Evolutionary conservation across 202 grass and related monocot species (phyloP).

Genomic region (Zizania palustris): DNA sequence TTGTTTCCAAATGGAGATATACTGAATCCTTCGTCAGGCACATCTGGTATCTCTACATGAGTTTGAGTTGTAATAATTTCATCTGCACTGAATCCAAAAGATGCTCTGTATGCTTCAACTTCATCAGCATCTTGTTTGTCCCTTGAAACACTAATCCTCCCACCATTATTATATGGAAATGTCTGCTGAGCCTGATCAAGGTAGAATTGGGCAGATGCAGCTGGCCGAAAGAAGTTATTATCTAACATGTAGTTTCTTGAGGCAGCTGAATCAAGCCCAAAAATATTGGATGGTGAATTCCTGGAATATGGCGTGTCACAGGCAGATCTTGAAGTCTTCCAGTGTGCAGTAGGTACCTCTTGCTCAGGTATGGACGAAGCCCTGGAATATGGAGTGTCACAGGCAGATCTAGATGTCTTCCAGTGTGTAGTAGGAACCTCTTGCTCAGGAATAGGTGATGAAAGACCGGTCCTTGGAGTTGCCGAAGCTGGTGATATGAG

Average conservation of each 20-base stretch:
- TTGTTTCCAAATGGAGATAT: constrained; percentile 10
- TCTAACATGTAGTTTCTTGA: constrained; percentile 75
- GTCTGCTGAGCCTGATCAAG: constrained; percentile 91
- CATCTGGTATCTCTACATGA: constrained; percentile 72
- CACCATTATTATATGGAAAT: constrained; percentile 56
- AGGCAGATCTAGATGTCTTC: no score
- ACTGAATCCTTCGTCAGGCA: constrained; percentile 76
- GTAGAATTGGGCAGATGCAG: constrained; percentile 76
- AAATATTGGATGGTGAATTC: constrained; percentile 64
- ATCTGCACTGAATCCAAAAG: constrained; percentile 26
- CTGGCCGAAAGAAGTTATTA: constrained; percentile 68
- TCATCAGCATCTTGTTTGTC: no score
- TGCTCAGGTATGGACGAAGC: constrained; percentile 64
- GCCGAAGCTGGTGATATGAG: background rate
- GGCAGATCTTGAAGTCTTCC: background rate
- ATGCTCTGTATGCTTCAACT: no score
- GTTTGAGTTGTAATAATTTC: constrained; percentile 74
- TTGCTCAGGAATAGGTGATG: no score
- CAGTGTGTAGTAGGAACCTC: no score
- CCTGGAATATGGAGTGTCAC: constrained; percentile 38
- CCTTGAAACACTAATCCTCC: constrained; percentile 57
- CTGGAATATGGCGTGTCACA: constrained; percentile 34
- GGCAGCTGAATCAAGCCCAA: constrained; percentile 66
- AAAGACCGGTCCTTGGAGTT: no score
- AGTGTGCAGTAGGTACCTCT: constrained; percentile 56